These are phyloP conservation scores for Phycomyces nitens DNA, from an alignment of 192 early-diverging fungal genomes.

Conservation along the genomic window DNA sequence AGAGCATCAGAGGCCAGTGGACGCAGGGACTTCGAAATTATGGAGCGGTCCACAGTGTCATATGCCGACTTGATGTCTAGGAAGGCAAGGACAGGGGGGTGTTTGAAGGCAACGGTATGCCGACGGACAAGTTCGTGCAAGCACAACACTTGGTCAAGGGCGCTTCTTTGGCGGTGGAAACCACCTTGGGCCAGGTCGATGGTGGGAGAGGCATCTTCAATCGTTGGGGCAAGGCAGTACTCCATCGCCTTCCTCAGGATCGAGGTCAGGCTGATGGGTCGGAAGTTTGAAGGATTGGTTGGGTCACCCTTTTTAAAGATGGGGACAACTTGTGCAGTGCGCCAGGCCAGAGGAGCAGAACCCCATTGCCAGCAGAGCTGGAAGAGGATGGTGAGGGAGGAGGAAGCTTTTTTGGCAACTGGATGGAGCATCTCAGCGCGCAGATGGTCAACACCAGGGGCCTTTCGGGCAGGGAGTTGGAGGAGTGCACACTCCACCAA, in stretches of 20 bases:
- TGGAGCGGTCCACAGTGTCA: constrained; percentile 14
- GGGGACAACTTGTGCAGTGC: constrained; percentile 13
- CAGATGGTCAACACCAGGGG: constrained; percentile 23
- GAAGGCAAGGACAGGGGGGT: constrained; percentile 11
- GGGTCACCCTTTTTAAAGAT: constrained; percentile 16
- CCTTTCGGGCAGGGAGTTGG: neutral
- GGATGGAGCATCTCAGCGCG: constrained; percentile 16
- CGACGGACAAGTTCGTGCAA: constrained; percentile 6
- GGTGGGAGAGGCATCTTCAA: neutral
- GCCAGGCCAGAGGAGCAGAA: constrained; percentile 5
- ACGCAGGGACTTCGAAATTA: constrained; percentile 10
- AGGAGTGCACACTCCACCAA: neutral
- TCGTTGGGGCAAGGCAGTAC: neutral
- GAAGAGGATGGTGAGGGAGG: neutral
- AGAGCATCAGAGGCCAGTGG: neutral
- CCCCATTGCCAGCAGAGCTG: constrained; percentile 15
- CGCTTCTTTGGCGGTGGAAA: constrained; percentile 3
- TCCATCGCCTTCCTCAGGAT: constrained; percentile 14
- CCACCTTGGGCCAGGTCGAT: constrained; percentile 23
- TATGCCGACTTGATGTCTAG: constrained; percentile 24
- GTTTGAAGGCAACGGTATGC: neutral
- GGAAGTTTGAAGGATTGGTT: constrained; percentile 1
- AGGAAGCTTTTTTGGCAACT: neutral
- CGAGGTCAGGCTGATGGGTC: constrained; percentile 13
- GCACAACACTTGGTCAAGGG: constrained; percentile 11